phyloP scores from a whole-genome alignment of 257 asterid species.

The Hygrophila difformis region DNA sequence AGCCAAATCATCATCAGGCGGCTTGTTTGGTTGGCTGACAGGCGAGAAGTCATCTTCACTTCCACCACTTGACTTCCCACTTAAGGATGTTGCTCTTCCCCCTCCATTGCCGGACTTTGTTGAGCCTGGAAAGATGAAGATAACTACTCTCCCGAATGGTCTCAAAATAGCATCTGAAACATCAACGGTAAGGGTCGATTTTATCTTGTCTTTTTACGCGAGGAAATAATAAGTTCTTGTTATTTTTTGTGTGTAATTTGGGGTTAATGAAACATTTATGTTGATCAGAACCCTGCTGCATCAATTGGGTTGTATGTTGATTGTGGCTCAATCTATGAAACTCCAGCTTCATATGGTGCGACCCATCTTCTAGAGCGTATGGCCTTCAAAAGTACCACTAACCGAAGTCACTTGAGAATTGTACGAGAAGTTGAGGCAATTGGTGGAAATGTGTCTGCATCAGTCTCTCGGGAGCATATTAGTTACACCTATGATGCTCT shows the following conservation, averaged over 20 bases:
- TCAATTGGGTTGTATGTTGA: conserved; percentile 82
- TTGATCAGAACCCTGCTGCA: conserved; percentile 70
- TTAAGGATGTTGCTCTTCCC: too few species aligned
- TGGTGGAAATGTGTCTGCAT: conserved; percentile 73
- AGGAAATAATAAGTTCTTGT: not conserved
- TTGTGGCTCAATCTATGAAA: too few species aligned
- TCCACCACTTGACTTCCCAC: too few species aligned
- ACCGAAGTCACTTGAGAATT: conserved; percentile 72
- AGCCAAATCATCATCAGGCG: too few species aligned
- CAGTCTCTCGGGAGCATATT: conserved; percentile 83
- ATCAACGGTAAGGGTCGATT: conserved; percentile 49
- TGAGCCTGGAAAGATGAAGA: too few species aligned
- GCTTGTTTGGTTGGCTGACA: too few species aligned
- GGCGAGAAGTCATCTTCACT: too few species aligned
- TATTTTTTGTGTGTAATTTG: not conserved
- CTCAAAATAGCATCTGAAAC: too few species aligned
- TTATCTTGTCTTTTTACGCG: not conserved
- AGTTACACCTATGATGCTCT: conserved; percentile 71
- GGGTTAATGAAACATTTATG: conserved; percentile 13
- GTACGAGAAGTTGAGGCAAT: conserved; percentile 93
- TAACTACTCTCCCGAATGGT: too few species aligned
- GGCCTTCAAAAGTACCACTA: conserved; percentile 85
- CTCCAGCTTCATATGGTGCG: conserved; percentile 63
- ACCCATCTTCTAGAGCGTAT: conserved; percentile 88
- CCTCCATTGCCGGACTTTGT: too few species aligned